Conservation (phyloP, 805 yeast species). For the Yamadazyma philogaea region DNA sequence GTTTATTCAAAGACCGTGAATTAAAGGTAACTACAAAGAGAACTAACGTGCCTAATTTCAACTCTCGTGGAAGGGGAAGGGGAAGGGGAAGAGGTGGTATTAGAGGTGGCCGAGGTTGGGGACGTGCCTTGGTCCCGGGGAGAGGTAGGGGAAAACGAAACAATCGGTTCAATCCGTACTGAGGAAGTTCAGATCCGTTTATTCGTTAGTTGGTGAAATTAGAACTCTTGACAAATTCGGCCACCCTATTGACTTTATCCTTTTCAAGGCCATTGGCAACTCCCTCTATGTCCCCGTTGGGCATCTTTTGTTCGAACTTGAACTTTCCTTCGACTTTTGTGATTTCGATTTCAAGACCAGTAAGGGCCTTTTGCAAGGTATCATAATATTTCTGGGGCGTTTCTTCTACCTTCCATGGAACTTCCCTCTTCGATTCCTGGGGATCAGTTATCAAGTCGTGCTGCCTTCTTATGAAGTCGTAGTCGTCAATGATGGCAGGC, state of each 20-base stretch:
- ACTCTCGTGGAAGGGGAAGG: conserved; percentile 11
- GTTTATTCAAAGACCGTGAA: conserved; percentile 63
- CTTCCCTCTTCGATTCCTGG: conserved; percentile 42
- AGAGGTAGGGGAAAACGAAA: conserved; percentile 22
- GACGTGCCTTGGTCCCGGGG: conserved; percentile 11
- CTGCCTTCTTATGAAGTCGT: conserved; percentile 44
- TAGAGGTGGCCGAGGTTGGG: conserved; percentile 12
- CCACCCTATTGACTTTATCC: conserved; percentile 31
- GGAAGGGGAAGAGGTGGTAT: conserved; percentile 9
- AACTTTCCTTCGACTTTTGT: conserved; percentile 47
- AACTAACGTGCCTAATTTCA: conserved; percentile 61
- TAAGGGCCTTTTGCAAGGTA: conserved; percentile 46
- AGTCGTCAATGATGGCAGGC: conserved; percentile 43
- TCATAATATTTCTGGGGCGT: conserved; percentile 51
- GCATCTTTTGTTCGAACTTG: conserved; percentile 55
- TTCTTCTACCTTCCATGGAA: conserved; percentile 54
- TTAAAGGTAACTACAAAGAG: conserved; percentile 75
- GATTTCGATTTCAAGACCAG: conserved; percentile 55
- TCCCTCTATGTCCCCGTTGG: conserved; percentile 47
- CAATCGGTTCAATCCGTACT: conserved; percentile 21
- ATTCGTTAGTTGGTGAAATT: conserved; percentile 19
- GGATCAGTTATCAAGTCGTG: conserved; percentile 44
- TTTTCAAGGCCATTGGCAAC: conserved; percentile 45
- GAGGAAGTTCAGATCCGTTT: not conserved
- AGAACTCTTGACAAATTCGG: conserved; percentile 22